Conservation (phyloP, 306 rosid genomes). For the Ammopiptanthus mongolicus region DNA sequence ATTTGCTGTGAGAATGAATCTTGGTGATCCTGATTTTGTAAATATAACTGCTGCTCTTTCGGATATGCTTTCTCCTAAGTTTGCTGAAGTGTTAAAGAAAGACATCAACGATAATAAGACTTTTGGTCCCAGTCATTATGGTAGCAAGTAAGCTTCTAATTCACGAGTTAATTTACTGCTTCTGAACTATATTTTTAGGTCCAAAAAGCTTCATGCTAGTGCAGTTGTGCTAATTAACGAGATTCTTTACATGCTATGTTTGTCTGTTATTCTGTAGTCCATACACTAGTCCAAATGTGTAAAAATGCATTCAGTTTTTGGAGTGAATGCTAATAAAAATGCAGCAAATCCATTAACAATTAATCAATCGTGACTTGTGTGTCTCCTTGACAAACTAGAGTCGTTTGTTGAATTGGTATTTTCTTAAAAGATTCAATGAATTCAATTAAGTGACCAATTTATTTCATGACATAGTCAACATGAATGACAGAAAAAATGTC, state of each 20-base stretch:
- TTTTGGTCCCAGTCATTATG: slow-evolving; percentile 59
- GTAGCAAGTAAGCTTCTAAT: slow-evolving; percentile 53
- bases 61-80: slow-evolving; percentile 72
- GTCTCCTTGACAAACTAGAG: background rate
- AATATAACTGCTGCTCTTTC: slow-evolving; percentile 51
- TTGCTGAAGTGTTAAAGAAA: slow-evolving; percentile 53
- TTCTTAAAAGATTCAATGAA: background rate
- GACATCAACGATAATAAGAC: slow-evolving; percentile 63
- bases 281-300: background rate
- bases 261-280: background rate
- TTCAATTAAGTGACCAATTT: background rate
- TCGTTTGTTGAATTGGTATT: background rate
- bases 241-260: background rate
- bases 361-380: background rate
- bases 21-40: slow-evolving; percentile 81
- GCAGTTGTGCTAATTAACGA: background rate
- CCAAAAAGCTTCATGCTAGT: background rate
- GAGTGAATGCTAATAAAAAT: slow-evolving; percentile 13
- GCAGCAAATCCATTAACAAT: background rate
- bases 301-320: background rate
- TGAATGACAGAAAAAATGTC: background rate
- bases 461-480: background rate
- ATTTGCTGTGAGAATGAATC: slow-evolving; percentile 70
- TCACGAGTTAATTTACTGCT: background rate
- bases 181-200: background rate